A percentile compares a stretch with the other conserved stretches of the same genome.
Evolutionary conservation across 2,329 filamentous ascomycete species (phyloP).

Genomic region (Ophiognomonia clavigignenti-juglandacearum): DNA sequence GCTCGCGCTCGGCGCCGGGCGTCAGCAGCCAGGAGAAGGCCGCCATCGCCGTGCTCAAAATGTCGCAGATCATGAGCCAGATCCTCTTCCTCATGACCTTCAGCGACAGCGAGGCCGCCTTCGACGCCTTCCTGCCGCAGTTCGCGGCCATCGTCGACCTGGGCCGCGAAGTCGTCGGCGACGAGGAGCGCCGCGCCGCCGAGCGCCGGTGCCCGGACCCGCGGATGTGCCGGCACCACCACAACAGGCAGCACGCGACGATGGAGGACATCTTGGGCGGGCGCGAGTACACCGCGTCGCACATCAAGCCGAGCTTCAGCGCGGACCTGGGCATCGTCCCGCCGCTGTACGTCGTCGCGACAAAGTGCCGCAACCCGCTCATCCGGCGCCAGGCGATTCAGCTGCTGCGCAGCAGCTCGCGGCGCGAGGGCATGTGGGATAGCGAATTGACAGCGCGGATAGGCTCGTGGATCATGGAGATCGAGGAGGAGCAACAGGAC

Average conservation of each 20-base stretch:
- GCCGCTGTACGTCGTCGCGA: constrained; percentile 61
- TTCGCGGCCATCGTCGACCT: constrained; percentile 54
- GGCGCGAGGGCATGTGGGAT: constrained; percentile 68
- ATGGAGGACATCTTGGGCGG: constrained; percentile 37
- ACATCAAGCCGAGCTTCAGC: constrained; percentile 59
- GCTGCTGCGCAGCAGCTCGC: constrained; percentile 53
- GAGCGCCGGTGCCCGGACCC: constrained; percentile 40
- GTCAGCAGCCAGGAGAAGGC: constrained; percentile 52
- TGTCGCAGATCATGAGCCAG: constrained; percentile 54
- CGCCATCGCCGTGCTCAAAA: constrained; percentile 57
- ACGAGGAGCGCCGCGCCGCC: constrained; percentile 48
- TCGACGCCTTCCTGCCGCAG: constrained; percentile 47
- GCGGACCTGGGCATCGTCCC: constrained; percentile 61
- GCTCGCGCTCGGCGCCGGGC: constrained; percentile 41
- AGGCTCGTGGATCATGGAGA: constrained; percentile 48
- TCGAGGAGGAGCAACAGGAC: too few relatives aligned
- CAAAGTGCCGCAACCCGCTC: constrained; percentile 56
- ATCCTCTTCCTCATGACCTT: constrained; percentile 58
- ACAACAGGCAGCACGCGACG: constrained; percentile 23
- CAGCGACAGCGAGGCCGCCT: constrained; percentile 52
- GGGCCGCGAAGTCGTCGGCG: constrained; percentile 54
- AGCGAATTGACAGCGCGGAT: constrained; percentile 54
- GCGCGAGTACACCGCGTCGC: constrained; percentile 38
- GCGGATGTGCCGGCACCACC: constrained; percentile 37
- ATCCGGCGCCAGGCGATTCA: constrained; percentile 57